These are phyloP conservation scores for Huntiella omanensis DNA, from an alignment of 2,329 filamentous ascomycete genomes.

Conservation along the genomic window DNA sequence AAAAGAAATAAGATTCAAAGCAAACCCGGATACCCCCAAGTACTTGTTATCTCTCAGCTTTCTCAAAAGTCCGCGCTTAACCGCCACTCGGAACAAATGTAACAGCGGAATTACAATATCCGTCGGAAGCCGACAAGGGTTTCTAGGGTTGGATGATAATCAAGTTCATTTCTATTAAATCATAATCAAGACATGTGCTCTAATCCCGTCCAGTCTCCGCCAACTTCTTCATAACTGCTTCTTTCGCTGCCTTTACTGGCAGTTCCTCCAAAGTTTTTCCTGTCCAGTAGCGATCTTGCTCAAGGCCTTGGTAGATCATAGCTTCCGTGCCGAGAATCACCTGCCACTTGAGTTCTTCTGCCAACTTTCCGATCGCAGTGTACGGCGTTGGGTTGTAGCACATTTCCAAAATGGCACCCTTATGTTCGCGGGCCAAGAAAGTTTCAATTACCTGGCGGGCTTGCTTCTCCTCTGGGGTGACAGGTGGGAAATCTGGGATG, in stretches of 20 bases:
- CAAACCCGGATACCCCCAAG: not conserved
- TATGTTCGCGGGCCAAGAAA: constrained; percentile 28
- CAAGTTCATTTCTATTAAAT: not conserved
- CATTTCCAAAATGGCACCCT: constrained; percentile 62
- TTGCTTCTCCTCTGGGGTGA: constrained; percentile 39
- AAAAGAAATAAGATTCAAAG: not conserved
- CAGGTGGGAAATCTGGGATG: constrained; percentile 58
- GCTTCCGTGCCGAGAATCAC: constrained; percentile 61
- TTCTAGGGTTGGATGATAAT: not conserved
- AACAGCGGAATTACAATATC: not conserved
- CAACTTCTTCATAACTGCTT: constrained; percentile 17
- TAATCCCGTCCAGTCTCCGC: constrained; percentile 1
- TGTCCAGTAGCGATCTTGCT: constrained; percentile 49
- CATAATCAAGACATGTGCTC: not conserved
- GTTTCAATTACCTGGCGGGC: constrained; percentile 37
- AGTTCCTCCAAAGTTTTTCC: constrained; percentile 38
- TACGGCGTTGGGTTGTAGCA: constrained; percentile 60
- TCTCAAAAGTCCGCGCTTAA: not conserved
- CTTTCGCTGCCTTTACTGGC: constrained; percentile 40
- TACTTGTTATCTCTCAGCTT: not conserved
- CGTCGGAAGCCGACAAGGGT: not conserved
- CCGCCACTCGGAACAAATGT: not conserved
- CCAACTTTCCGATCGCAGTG: constrained; percentile 45
- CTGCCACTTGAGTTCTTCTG: constrained; percentile 45
- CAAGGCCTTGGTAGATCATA: constrained; percentile 58